A percentile compares a stretch with the other conserved stretches of the same genome.
These are phyloP conservation scores for Echeveria elegans DNA, from an alignment of 164 flowering plant species.

Conservation along the genomic window DNA sequence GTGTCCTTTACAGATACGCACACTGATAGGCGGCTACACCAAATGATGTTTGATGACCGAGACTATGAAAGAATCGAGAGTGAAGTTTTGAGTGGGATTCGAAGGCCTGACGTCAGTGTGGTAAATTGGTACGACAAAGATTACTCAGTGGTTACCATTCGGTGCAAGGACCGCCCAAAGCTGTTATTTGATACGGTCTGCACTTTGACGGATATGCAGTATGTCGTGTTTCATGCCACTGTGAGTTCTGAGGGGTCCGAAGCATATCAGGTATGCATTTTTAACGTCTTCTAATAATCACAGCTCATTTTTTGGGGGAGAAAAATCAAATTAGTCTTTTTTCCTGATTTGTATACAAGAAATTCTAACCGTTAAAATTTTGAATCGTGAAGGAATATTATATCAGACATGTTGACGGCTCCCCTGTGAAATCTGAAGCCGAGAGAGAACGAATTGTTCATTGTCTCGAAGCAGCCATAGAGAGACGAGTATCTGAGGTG, in stretches of 20 bases:
- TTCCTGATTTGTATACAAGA: neutral
- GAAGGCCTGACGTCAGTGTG: slow-evolving; percentile 41
- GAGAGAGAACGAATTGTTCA: slow-evolving; percentile 34
- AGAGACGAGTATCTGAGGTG: slow-evolving; percentile 79
- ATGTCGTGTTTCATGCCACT: slow-evolving; percentile 71
- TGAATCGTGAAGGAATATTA: slow-evolving; percentile 57
- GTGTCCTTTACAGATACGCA: slow-evolving; percentile 47
- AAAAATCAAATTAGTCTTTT: neutral
- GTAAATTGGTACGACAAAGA: slow-evolving; percentile 48
- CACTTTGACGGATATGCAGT: slow-evolving; percentile 79
- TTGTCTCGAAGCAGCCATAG: slow-evolving; percentile 79
- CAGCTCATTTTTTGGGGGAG: neutral
- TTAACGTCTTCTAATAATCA: neutral
- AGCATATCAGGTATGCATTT: slow-evolving; percentile 54
- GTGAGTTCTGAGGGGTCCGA: slow-evolving; percentile 45
- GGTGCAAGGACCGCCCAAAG: slow-evolving; percentile 64
- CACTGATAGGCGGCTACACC: slow-evolving; percentile 79
- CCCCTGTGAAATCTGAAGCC: slow-evolving; percentile 72
- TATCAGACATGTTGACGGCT: slow-evolving; percentile 80
- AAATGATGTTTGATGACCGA: slow-evolving; percentile 87
- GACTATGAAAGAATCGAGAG: slow-evolving; percentile 55
- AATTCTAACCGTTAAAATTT: neutral
- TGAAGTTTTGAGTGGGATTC: slow-evolving; percentile 14
- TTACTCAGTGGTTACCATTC: slow-evolving; percentile 61
- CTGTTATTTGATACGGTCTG: slow-evolving; percentile 63